Evolutionary conservation across 2,329 filamentous ascomycete genomes (phyloP), one percentile per base, ranked within the genome.

Genomic region (Plectosphaerella plurivora): DNA sequence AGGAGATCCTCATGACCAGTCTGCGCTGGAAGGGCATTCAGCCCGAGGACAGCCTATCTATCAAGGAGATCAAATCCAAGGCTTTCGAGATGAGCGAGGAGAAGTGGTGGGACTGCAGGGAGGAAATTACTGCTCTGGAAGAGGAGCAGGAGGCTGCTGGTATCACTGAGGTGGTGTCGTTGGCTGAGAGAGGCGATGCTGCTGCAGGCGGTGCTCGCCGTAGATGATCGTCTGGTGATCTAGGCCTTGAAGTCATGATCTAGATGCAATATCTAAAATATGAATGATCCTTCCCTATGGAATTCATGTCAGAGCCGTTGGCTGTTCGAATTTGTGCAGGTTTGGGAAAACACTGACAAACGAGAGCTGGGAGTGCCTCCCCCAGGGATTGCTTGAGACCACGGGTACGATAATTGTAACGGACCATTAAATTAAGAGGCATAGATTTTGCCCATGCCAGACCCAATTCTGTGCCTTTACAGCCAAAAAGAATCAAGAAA

Each of bases 61-160:
- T 95, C 64, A 99, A 99, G 76, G 94, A 97, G 74, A 85, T 97
- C 63, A 91, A 96, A 68, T 88, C 92, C 63, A 86, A 84, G 66
- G 94, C 91, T 1, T 99, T 97, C 67, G 87, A 91, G 65, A 79
- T 91, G 58, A 92, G 92, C 41, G 94, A 99, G 70, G 89, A 92
- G 73, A 96, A 96, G 69, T 99, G 94, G 94, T 99, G 94, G 94
- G 94, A 97, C 76, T 91, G 88, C 66, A 82, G 94, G 61, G 94
- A 99, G 73, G 93, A 97, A 73, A 89, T 99, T 59, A 88, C 86
- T 51, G 88, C 84, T 7, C 71, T 97, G 64, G 94, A 99, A 71
- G 93, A 97, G 70, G 93, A 97, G 73, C 91, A 97, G 74, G 93
- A 97, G 70, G 92, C 89, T 47, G 90, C 91, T 35, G 92, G 94